Base-by-base conservation (phyloP, 345 rosid genomes). In the Dipteronia sinensis region DNA sequence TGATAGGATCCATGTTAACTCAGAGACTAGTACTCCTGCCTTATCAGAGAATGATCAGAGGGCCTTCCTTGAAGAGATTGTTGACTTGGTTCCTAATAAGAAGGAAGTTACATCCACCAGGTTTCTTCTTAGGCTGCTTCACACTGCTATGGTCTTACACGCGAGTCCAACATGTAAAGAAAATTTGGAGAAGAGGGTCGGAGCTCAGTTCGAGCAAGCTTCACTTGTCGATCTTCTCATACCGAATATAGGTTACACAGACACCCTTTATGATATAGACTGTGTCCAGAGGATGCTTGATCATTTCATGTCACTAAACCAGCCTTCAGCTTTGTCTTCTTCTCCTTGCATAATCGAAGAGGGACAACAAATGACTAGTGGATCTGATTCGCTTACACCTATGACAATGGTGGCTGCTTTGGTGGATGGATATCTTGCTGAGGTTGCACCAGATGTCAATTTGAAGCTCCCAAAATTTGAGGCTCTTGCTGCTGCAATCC, bases 401-500 rank as follows among this genome's bases (percentile, higher is more conserved):
- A 65, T 84, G 65, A 80, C 91, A 15, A 74, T 78, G 83, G 97
- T 90, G 31, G 94, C 91, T 9, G 85, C 73, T 77, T 83, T 92
- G 38, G 80, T 92, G 15, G 97, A 92, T 31, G 90, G 86, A 63
- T 92, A 84, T 77, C 86, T 92, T 3, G 91, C 93, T 65, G 94
- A 92, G 80, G 90, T 90, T 6, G 93, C 97, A 0, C 87, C 94
- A 0, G 94, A 92, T 82, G 92, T 88, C 79, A 90, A 90, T 71
- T 78, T 92, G 72, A 92, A 89, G 87, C 78, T 86, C 12, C 75
- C 85, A 0, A 89, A 90, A 80, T 92, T 92, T 23, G 89, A 89
- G 76, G 80, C 91, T 6, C 87, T 92, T 5, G 97, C 91, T 78
- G 83, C 89, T 66, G 83, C 82, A 17, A 70, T 92, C 27, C 97